Base-by-base conservation (phyloP, 306 rosid genomes). In the Prunus mume region DNA sequence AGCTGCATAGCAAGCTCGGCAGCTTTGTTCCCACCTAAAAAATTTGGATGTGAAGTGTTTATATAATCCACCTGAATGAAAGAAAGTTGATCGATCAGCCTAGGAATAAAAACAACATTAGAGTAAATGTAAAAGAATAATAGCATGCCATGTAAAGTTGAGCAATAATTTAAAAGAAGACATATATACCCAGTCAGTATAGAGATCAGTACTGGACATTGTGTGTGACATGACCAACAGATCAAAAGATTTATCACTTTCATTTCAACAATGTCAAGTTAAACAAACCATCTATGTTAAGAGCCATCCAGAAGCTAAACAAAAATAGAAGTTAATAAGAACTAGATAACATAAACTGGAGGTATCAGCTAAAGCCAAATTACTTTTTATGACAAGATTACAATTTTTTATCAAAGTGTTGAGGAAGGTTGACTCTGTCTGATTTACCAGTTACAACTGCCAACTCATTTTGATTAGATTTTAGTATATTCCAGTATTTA, bases 11-110 rank as follows among this genome's bases (percentile, higher is more conserved):
- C 89, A 78, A 50, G 76, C 83, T 83, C 85, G 65, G 79, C 61
- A 67, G 87, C 87, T 77, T 78, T 83, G 67, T 69, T 83, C 72
- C 89, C 85, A 24, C 87, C 89, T 74, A 86, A 41, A 57, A 86
- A 86, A 25, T 75, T 72, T 77, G 81, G 85, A 66, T 86, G 78
- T 11, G 87, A 80, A 12, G 81, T 80, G 71, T 83, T 83, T 74
- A 86, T 86, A 74, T 71, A 86, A 77, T 71, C 89, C 80, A 86
- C 77, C 87, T 86, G 81, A 38, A 64, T 38, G 13, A 56, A 71
- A 38, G 55, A 22, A 34, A 62, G 68, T 19, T 38, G 51, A 24
- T 55, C 27, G 5, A 20, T 72, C 58, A 65, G 78, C 78, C 32
- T 38, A 51, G 58, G 70, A 63, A 18, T 41, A 71, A 71, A 72